Conservation (phyloP, 306 rosid species). For the Canavalia ensiformis region DNA sequence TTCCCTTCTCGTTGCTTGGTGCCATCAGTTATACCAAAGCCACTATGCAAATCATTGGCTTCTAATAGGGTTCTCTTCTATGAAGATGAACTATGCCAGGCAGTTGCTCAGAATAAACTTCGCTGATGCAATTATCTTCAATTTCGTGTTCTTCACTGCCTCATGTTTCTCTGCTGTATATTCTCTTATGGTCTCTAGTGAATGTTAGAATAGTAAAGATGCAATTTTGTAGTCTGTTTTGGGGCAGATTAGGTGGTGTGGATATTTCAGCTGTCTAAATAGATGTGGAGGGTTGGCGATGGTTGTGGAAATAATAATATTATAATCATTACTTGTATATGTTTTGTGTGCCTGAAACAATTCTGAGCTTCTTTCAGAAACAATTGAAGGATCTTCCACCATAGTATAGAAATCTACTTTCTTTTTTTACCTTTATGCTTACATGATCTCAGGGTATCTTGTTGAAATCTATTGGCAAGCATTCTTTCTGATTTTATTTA, state of each 20-base stretch:
- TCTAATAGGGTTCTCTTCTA: conserved; percentile 89
- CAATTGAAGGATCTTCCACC: conserved; percentile 40
- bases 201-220: conserved; percentile 56
- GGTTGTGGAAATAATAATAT: conserved; percentile 57
- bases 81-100: conserved; percentile 96
- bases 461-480: not conserved
- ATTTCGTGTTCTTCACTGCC: conserved; percentile 14
- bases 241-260: conserved; percentile 66
- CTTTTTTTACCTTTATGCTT: not conserved
- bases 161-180: conserved; percentile 54
- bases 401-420: conserved; percentile 11
- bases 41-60: conserved; percentile 86
- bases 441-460: conserved; percentile 1
- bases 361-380: conserved; percentile 32
- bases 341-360: conserved; percentile 49
- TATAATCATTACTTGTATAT: conserved; percentile 60
- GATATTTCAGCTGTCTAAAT: conserved; percentile 59
- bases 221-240: conserved; percentile 72
- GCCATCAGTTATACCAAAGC: conserved; percentile 78
- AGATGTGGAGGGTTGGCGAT: conserved; percentile 51
- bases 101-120: conserved; percentile 96
- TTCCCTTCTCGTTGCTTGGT: conserved; percentile 79
- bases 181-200: conserved; percentile 48
- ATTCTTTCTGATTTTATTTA: no score
- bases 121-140: conserved; percentile 55